These are phyloP conservation scores for Colletotrichum sp. DNA, from an alignment of 2,329 filamentous ascomycete species.

Conservation along the genomic window DNA sequence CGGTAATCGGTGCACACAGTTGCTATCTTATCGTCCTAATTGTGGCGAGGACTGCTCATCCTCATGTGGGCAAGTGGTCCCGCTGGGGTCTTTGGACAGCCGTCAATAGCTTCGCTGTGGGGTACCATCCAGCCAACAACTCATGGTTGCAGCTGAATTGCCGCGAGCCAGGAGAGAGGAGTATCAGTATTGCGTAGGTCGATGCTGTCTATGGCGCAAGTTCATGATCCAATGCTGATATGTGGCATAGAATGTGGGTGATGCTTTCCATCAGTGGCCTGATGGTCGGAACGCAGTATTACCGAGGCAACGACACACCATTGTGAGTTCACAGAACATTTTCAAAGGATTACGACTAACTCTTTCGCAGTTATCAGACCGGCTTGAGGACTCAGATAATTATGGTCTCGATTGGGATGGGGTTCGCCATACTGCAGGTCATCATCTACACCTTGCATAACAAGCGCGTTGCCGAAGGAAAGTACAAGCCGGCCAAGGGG, in stretches of 20 bases:
- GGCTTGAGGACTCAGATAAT: constrained; percentile 50
- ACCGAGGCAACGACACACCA: constrained; percentile 44
- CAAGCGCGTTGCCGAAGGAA: constrained; percentile 26
- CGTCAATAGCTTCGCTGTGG: constrained; percentile 55
- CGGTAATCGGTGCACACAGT: constrained; percentile 47
- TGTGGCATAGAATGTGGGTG: constrained; percentile 42
- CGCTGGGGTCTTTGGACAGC: constrained; percentile 56
- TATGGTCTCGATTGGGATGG: constrained; percentile 45
- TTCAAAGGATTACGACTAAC: not conserved
- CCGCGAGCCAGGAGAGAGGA: constrained; percentile 47
- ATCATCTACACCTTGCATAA: constrained; percentile 43
- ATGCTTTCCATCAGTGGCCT: constrained; percentile 55
- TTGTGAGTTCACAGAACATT: constrained; percentile 31
- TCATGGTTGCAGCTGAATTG: constrained; percentile 59
- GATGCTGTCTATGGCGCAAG: fast-evolving
- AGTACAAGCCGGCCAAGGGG: constrained; percentile 17
- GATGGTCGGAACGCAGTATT: constrained; percentile 57
- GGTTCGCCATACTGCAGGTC: constrained; percentile 43
- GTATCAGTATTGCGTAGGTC: constrained; percentile 52
- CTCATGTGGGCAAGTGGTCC: constrained; percentile 50
- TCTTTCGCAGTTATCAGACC: constrained; percentile 38
- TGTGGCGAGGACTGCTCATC: constrained; percentile 42
- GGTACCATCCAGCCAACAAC: constrained; percentile 59
- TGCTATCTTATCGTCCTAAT: constrained; percentile 50
- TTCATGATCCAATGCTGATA: not conserved